Evolutionary conservation across 2,329 filamentous ascomycete species (phyloP), one percentile per base, ranked within the genome.

Genomic region (Calonectria pauciramosa): DNA sequence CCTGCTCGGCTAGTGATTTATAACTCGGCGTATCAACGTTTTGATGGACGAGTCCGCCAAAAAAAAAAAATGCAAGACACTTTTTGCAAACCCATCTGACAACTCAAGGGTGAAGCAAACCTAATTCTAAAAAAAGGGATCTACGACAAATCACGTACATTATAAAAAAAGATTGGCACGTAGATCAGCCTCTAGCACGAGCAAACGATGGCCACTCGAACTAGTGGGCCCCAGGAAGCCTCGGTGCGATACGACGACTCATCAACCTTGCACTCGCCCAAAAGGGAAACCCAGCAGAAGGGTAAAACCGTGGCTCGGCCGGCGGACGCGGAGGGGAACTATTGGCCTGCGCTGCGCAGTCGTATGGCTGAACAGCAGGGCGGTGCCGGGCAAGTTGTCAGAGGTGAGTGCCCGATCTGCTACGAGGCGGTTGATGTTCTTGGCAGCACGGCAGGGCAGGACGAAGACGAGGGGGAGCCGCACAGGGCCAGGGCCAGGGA

Each of bases 391-490:
- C 18, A 26, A 13, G 8, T 26, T 2, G 54, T 71, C 30, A 30
- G 18, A 4, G 72, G 63, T 6, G 51, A 60, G 5, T 81, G 80
- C 16, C 74, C 77, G 16, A 75, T 81, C 34, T 81, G 80, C 10
- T 13, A 71, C 4, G 72, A 81, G 0, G n/a, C 38, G 0, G n/a
- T 81, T 10, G 20, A 38, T 3, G 54, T 79, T 10, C 34, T 64
- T 3, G 76, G 74, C 41, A 44, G 18, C 2, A 9, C 34, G 2
- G 71, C 73, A 0, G 38, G 52, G 6, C 20, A 44, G 11, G 2
- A 34, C 36, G 18, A n/a, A 23, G n/a, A 47, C 6, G 44, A 23
- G 9, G 20, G 20, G 1, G 68, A 36, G 32, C 18, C 4, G 11
- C 23, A 23, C 18, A 32, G 28, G 23, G 34, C 1, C 23, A 5